A percentile compares a stretch with the other conserved stretches of the same genome.
Evolutionary conservation across 257 asterid species (phyloP).

Genomic region (Phtheirospermum japonicum): DNA sequence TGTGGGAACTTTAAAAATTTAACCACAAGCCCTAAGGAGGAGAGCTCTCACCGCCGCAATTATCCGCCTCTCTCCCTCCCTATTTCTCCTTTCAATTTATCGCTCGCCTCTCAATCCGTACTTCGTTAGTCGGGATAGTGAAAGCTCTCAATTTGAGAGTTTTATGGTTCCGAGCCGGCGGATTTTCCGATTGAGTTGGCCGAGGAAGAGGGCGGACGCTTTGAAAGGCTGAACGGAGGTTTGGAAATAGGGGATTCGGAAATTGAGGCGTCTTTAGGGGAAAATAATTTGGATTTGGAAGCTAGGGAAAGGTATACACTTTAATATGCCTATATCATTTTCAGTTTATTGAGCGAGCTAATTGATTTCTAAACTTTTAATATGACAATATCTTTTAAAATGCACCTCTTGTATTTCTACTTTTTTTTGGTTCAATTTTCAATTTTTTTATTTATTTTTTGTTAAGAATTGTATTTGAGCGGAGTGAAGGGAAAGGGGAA

Average conservation of each 20-base stretch:
- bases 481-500: too few relatives aligned
- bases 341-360: background rate
- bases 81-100: too few relatives aligned
- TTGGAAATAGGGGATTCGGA: conserved; percentile 31
- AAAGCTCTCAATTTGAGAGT: conserved; percentile 18
- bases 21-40: too few relatives aligned
- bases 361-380: background rate
- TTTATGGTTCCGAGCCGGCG: conserved; percentile 12
- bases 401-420: background rate
- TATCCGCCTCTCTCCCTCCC: too few relatives aligned
- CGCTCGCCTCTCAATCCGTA: too few relatives aligned
- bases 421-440: background rate
- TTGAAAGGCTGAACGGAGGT: conserved; percentile 29
- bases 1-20: too few relatives aligned
- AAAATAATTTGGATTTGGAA: conserved; percentile 45
- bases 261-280: too few relatives aligned
- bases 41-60: too few relatives aligned
- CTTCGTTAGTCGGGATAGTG: conserved; percentile 8
- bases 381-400: background rate
- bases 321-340: too few relatives aligned
- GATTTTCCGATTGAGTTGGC: conserved; percentile 29
- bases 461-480: too few relatives aligned
- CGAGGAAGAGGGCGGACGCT: conserved; percentile 16
- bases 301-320: too few relatives aligned
- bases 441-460: too few relatives aligned